Conservation (phyloP, 2,329 filamentous ascomycete species). For the Aspergillus brasiliensis region DNA sequence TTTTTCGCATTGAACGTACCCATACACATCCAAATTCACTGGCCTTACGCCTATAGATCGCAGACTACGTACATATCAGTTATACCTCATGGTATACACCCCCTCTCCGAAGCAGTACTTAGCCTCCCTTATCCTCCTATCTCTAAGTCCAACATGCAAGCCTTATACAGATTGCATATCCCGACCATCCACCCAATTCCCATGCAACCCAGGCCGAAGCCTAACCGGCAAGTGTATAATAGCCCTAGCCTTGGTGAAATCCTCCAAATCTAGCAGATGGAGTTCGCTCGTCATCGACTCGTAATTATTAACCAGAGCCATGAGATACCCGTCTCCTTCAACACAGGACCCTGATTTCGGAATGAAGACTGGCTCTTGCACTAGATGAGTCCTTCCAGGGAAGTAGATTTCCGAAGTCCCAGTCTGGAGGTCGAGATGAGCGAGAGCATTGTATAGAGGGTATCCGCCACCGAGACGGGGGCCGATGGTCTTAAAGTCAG, state of each 20-base stretch:
- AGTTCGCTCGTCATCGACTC: slow-evolving; percentile 25
- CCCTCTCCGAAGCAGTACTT: too few relatives aligned
- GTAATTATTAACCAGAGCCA: slow-evolving; percentile 28
- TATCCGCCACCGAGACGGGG: slow-evolving; percentile 33
- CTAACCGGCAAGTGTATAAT: slow-evolving; percentile 20
- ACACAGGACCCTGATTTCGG: slow-evolving; percentile 10
- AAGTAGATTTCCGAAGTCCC: slow-evolving; percentile 48
- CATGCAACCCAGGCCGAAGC: slow-evolving; percentile 24
- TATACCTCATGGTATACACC: too few relatives aligned
- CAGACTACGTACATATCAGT: too few relatives aligned
- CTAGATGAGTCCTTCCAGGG: slow-evolving; percentile 43
- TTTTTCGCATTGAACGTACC: too few relatives aligned
- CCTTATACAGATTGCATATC: neutral
- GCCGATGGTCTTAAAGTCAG: slow-evolving; percentile 30
- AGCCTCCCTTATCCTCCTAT: neutral
- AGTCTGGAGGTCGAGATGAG: slow-evolving; percentile 44
- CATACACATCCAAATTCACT: too few relatives aligned
- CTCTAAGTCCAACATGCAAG: neutral
- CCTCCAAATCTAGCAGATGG: slow-evolving; percentile 20
- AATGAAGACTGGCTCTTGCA: slow-evolving; percentile 30
- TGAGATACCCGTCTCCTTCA: slow-evolving; percentile 28
- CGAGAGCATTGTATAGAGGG: slow-evolving; percentile 51
- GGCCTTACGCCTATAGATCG: too few relatives aligned
- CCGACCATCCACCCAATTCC: slow-evolving; percentile 23
- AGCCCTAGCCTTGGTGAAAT: slow-evolving; percentile 15